phyloP scores from a whole-genome alignment of 331 rosid genomes.

The Acacia pycnantha region DNA sequence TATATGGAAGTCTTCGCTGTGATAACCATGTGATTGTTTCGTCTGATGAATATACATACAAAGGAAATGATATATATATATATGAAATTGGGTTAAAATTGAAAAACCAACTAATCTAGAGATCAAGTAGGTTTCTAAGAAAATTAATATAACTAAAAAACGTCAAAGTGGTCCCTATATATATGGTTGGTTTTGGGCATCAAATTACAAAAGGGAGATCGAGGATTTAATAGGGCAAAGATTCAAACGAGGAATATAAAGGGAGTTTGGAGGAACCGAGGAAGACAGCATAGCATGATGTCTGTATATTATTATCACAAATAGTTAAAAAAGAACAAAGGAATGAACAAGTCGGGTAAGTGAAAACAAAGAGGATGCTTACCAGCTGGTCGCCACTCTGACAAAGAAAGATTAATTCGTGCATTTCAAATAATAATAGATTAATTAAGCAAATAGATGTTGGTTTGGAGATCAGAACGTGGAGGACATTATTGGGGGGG shows the following conservation, averaged over 20 bases:
- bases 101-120: neutral
- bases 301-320: neutral
- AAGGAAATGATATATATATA: neutral
- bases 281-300: neutral
- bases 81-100: neutral
- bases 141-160: too few relatives aligned
- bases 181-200: neutral
- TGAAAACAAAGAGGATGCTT: neutral
- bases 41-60: neutral
- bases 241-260: neutral
- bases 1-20: neutral
- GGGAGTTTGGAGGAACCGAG: neutral
- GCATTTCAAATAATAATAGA: too few relatives aligned
- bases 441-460: too few relatives aligned
- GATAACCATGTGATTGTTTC: neutral
- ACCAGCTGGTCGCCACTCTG: neutral
- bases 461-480: conserved; percentile 36
- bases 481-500: conserved; percentile 48
- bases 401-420: neutral
- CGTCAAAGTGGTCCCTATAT: neutral
- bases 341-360: neutral
- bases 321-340: neutral
- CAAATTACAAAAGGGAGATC: neutral
- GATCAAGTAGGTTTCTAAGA: too few relatives aligned
- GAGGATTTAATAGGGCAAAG: neutral